Percentiles rank a stretch among this genome's conserved stretches.
Evolutionary conservation across 1,284 basidiomycete genomes (phyloP).

Genomic region (Xerocomus amazonicus): DNA sequence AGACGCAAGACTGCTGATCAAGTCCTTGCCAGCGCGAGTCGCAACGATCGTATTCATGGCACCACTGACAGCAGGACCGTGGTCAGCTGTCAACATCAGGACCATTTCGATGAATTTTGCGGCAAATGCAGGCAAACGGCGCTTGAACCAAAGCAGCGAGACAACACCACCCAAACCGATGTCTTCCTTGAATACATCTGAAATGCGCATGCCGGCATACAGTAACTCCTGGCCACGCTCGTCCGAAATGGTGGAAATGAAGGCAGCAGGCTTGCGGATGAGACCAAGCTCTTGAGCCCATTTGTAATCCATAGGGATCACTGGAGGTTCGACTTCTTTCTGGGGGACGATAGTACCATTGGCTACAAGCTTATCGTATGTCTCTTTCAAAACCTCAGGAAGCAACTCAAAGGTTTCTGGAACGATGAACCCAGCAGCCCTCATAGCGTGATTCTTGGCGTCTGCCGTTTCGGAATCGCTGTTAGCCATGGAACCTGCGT

Average conservation of each 20-base stretch:
- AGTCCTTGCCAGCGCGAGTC: slow-evolving; percentile 96
- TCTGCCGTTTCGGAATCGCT: slow-evolving; percentile 96
- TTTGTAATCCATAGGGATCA: slow-evolving; percentile 99
- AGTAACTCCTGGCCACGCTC: slow-evolving; percentile 98
- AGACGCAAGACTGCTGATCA: slow-evolving; percentile 94
- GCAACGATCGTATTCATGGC: slow-evolving; percentile 99
- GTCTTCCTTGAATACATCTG: slow-evolving; percentile 97
- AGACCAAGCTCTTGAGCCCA: slow-evolving; percentile 99
- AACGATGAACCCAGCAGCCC: slow-evolving; percentile 92
- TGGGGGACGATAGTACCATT: slow-evolving; percentile 69
- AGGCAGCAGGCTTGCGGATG: slow-evolving; percentile 97
- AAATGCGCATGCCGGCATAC: slow-evolving; percentile 99
- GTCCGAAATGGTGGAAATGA: slow-evolving; percentile 99
- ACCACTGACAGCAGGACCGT: slow-evolving; percentile 95
- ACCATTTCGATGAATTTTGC: slow-evolving; percentile 99
- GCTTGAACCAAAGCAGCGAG: slow-evolving; percentile 96
- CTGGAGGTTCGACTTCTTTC: slow-evolving; percentile 85
- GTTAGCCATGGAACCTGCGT: slow-evolving; percentile 98
- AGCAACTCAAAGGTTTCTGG: slow-evolving; percentile 98
- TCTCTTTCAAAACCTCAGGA: slow-evolving; percentile 78
- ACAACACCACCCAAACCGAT: slow-evolving; percentile 98
- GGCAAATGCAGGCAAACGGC: slow-evolving; percentile 80
- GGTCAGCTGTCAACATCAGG: slow-evolving; percentile 97
- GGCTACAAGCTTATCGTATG: slow-evolving; percentile 82
- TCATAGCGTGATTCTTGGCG: slow-evolving; percentile 97